phyloP scores from a whole-genome alignment of 2,329 filamentous ascomycete species.

The Colletotrichum zoysiae region DNA sequence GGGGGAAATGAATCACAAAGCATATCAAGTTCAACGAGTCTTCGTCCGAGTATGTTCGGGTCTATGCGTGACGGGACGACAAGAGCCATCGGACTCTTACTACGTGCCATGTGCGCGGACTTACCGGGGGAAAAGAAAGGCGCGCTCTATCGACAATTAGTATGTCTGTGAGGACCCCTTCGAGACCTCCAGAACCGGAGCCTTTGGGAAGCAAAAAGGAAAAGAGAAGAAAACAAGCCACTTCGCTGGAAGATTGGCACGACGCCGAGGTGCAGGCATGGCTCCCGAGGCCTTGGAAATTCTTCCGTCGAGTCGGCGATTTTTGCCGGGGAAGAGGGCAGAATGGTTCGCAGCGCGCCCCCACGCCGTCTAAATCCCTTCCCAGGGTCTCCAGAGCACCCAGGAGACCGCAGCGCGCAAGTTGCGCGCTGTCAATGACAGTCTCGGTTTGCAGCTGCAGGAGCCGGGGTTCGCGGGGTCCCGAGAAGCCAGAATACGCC shows the following conservation, averaged over 20 bases:
- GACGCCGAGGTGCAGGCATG: no score
- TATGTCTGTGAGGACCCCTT: no score
- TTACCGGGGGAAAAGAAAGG: background rate
- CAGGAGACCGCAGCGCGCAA: background rate
- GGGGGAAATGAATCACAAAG: background rate
- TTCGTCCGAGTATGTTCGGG: background rate
- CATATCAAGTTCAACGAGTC: background rate
- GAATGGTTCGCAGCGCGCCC: background rate
- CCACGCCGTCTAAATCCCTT: conserved; percentile 27
- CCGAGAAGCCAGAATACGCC: background rate
- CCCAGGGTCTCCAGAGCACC: background rate
- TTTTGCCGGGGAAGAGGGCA: no score
- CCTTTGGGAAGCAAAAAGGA: no score
- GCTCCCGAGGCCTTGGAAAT: no score
- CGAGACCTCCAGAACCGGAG: no score
- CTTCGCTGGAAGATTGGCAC: no score
- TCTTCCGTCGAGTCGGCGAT: no score
- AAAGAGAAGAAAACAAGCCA: no score
- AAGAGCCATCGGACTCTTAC: background rate
- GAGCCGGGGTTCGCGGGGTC: background rate
- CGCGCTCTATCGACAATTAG: no score
- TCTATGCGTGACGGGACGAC: background rate
- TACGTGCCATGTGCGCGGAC: background rate
- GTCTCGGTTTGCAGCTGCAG: conserved; percentile 19
- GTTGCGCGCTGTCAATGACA: conserved; percentile 13